Conservation (phyloP, 371 early-diverging fungal genomes). For the Globomyces sp. region DNA sequence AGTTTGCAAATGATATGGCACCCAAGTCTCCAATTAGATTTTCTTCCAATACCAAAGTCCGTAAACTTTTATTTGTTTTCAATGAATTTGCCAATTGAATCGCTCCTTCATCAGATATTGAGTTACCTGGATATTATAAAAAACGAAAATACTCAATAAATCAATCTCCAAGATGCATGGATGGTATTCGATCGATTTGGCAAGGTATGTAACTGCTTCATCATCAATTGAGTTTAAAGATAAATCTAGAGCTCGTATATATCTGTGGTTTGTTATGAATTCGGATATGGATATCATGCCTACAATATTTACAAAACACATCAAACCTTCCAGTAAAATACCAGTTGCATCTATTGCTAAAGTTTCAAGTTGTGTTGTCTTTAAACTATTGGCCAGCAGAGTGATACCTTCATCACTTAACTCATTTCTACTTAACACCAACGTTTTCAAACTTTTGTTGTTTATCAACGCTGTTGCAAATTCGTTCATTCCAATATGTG, state of each 20-base stretch:
- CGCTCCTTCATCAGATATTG: not conserved
- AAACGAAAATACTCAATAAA: not conserved
- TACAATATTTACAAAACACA: not conserved
- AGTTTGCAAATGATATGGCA: not conserved
- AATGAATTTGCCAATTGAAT: not conserved
- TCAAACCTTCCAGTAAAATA: not conserved
- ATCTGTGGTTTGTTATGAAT: not conserved
- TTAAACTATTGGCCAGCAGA: not conserved
- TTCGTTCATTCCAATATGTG: not conserved
- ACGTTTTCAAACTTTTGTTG: not conserved
- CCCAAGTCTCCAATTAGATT: not conserved
- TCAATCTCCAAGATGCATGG: not conserved
- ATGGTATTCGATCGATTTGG: not conserved
- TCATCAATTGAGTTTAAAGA: not conserved
- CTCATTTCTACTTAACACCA: not conserved
- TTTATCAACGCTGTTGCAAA: not conserved
- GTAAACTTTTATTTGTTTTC: not conserved
- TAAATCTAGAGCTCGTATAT: not conserved
- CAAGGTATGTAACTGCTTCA: not conserved
- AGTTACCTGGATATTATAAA: not conserved
- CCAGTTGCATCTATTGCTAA: conserved; percentile 4
- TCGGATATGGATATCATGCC: not conserved
- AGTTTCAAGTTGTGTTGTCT: not conserved
- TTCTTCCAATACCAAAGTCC: conserved; percentile 1
- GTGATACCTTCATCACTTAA: not conserved